These are phyloP conservation scores for Coelastrella sp. DNA, from an alignment of 139 green algal species.

Conservation along the genomic window DNA sequence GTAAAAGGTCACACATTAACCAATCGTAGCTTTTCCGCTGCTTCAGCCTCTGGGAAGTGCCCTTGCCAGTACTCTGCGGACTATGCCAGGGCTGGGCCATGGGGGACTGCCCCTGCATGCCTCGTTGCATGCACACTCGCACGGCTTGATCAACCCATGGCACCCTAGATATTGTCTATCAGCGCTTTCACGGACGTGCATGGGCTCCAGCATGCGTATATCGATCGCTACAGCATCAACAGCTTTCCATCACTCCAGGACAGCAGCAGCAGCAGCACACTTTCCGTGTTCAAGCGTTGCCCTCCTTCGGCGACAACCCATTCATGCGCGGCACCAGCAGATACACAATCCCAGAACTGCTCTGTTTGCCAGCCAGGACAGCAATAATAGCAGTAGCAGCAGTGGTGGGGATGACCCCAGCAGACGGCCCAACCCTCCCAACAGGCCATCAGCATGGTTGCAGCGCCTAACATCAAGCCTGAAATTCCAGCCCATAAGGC, in stretches of 20 bases:
- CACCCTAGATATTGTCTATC: not conserved
- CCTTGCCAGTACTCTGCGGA: not conserved
- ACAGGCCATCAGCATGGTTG: conserved; percentile 28
- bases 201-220: too few species aligned
- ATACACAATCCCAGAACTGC: not conserved
- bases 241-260: too few species aligned
- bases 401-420: conserved; percentile 4
- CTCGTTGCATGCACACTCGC: not conserved
- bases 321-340: not conserved
- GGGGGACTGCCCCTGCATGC: not conserved
- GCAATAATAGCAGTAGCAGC: conserved; percentile 36
- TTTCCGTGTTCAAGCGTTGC: not conserved
- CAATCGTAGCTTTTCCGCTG: not conserved
- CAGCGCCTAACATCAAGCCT: not conserved
- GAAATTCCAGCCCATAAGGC: conserved; percentile 45
- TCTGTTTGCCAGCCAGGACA: conserved; percentile 2
- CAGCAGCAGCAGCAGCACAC: not conserved
- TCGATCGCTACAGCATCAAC: too few species aligned
- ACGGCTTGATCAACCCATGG: not conserved
- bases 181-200: not conserved
- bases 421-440: not conserved
- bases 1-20: too few species aligned
- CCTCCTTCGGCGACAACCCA: too few species aligned
- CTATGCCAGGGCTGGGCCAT: not conserved
- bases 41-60: not conserved